Evolutionary conservation across 805 yeast genomes (phyloP), one percentile per base, ranked within the genome.

Genomic region (Candida manassasensis): DNA sequence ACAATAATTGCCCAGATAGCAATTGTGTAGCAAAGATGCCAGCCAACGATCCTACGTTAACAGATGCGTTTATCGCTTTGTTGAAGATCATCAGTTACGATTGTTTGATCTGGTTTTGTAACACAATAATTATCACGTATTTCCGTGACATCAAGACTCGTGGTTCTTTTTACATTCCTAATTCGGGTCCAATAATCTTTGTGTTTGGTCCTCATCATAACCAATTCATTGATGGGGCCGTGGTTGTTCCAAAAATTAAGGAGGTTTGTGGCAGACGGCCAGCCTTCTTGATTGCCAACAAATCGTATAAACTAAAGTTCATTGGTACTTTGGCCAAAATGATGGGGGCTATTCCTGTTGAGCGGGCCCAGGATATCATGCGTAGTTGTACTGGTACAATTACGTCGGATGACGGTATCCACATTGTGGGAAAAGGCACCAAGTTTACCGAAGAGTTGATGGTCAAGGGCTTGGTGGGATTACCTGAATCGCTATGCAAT

Each of bases 131-230:
- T 36, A 64, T 61, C 39, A 64, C 69, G 2, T 66, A 63, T 35
- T 66, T 66, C 53, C 44, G 71, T 28, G 71, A 66, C 34, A 59
- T 66, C 36, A 53, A 54, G 29, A 45, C 57, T 24, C 36, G 69
- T 21, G 71, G 71, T 6, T 42, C 65, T 4, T 62, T 60, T 48
- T 52, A 65, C 38, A 55, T 66, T 27, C 70, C 71, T 24, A 50
- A 46, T 19, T 32, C 37, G 11, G 71, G 69, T 4, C 59, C 70
- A 1, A 55, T 63, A 14, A 48, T 66, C 13, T 62, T 65, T 38
- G 71, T 64, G 7, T 56, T 63, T 37, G 71, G 68, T 2, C 71
- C 71, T 2, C 71, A 66, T 44, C 68, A 60, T 38, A 66, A 66
- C 42, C 69, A 65, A 42, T 66, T 63, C 36, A 54, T 66, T 14